Evolutionary conservation across 345 rosid genomes (phyloP), one percentile per base, ranked within the genome.

Genomic region (Boechera stricta): DNA sequence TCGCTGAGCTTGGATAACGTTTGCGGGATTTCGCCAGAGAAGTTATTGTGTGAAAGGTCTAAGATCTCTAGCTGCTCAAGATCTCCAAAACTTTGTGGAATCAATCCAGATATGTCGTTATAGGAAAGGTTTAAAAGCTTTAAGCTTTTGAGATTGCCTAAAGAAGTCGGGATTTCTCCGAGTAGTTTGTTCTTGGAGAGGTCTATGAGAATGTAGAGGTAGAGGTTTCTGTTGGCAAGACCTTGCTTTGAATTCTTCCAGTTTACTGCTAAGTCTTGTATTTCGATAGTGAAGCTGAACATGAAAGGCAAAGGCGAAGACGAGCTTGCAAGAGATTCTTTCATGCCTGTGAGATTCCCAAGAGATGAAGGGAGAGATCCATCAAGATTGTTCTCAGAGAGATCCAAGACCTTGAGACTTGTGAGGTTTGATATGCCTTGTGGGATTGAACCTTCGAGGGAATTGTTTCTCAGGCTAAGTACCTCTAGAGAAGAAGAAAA

Each of bases 381-480:
- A 79, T 75, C 70, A 63, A 82, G 71, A 32, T 74, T 54, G 59
- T 81, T 85, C 35, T 58, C 42, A 28, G 87, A 82, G 21, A 78
- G 78, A 60, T 84, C 83, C 8, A 84, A 71, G 69, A 82, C 75
- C 59, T 57, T 72, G 45, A 84, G 84, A 12, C 53, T 75, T 3
- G 26, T 76, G 28, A 82, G 79, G 57, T 45, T 84, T 24, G 83
- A 73, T 45, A 78, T 67, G 68, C 52, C 72, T 13, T 42, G 16
- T 12, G 84, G 81, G 54, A 4, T 74, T 39, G 77, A 62, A 0
- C 82, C 87, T 13, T 57, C 8, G 1, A 82, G 47, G 21, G 74
- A 80, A 53, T 80, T 82, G 42, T 79, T 82, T 53, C 83, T 47
- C 12, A 86, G 77, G 74, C 80, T 84, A 61, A 84, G 73, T 0